A percentile compares a stretch with the other conserved stretches of the same genome.
These are phyloP conservation scores for Ogataea chonburiensis DNA, from an alignment of 805 yeast species.

Conservation along the genomic window DNA sequence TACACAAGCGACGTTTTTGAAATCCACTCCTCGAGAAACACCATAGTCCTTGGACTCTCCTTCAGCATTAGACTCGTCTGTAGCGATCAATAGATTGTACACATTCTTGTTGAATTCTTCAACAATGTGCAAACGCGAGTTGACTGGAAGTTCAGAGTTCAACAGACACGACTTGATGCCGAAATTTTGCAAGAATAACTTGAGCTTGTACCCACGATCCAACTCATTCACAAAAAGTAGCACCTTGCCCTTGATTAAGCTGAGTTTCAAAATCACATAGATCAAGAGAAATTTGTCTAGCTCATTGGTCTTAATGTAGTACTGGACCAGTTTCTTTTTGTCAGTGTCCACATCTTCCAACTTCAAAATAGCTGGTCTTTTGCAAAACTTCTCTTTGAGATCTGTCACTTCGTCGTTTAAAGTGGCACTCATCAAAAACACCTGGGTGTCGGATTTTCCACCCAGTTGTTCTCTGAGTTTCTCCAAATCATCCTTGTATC, in stretches of 20 bases:
- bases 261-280: conserved; percentile 87
- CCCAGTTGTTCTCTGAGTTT: conserved; percentile 64
- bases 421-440: conserved; percentile 96
- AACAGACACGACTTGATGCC: conserved; percentile 87
- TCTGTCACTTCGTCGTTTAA: conserved; percentile 80
- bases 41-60: conserved; percentile 65
- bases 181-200: conserved; percentile 88
- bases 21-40: conserved; percentile 96
- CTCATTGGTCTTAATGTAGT: conserved; percentile 81
- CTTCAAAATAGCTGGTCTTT: conserved; percentile 77
- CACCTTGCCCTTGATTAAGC: conserved; percentile 86
- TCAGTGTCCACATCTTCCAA: conserved; percentile 62
- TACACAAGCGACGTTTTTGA: conserved; percentile 94
- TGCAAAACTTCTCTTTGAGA: conserved; percentile 75
- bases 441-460: conserved; percentile 73
- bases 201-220: conserved; percentile 92
- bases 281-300: conserved; percentile 88
- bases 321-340: conserved; percentile 70
- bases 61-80: conserved; percentile 76
- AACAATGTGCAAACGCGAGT: conserved; percentile 90
- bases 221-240: conserved; percentile 88
- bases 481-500: conserved; percentile 81
- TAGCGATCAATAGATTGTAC: conserved; percentile 85
- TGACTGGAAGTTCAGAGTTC: conserved; percentile 89
- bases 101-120: conserved; percentile 92